phyloP scores from a whole-genome alignment of 768 basidiomycete species.

The Lactarius quietus region DNA sequence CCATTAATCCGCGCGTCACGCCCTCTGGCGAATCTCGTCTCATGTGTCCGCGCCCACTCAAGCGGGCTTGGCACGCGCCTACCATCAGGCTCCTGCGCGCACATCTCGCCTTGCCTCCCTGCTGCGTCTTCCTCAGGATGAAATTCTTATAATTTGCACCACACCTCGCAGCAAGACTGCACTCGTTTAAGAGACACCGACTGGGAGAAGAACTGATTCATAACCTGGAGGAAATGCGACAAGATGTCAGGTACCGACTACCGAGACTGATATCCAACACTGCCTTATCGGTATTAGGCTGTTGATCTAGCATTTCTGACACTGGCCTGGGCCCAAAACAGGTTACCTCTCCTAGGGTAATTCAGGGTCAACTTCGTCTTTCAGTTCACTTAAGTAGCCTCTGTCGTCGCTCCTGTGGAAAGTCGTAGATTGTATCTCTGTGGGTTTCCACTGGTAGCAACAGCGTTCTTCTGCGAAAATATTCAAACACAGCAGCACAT shows the following conservation, averaged over 20 bases:
- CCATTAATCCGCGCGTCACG: no score
- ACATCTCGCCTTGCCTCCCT: no score
- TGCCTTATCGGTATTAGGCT: slow-evolving; percentile 28
- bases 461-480: neutral
- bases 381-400: neutral
- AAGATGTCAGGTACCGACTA: no score
- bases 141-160: no score
- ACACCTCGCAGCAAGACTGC: slow-evolving; percentile 32
- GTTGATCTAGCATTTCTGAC: neutral
- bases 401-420: neutral
- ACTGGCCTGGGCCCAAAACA: neutral
- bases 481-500: slow-evolving; percentile 1
- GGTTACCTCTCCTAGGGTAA: neutral
- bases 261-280: no score
- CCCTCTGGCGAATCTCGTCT: no score
- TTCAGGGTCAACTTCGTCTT: neutral
- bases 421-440: neutral
- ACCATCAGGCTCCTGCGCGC: no score
- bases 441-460: neutral
- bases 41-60: no score
- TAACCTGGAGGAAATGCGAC: slow-evolving; percentile 58
- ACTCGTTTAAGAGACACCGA: slow-evolving; percentile 30
- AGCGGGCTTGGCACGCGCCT: no score
- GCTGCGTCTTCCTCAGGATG: no score
- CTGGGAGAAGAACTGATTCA: slow-evolving; percentile 38